These are phyloP conservation scores for Codiaeum variegatum DNA, from an alignment of 441 rosid species.

Conservation along the genomic window DNA sequence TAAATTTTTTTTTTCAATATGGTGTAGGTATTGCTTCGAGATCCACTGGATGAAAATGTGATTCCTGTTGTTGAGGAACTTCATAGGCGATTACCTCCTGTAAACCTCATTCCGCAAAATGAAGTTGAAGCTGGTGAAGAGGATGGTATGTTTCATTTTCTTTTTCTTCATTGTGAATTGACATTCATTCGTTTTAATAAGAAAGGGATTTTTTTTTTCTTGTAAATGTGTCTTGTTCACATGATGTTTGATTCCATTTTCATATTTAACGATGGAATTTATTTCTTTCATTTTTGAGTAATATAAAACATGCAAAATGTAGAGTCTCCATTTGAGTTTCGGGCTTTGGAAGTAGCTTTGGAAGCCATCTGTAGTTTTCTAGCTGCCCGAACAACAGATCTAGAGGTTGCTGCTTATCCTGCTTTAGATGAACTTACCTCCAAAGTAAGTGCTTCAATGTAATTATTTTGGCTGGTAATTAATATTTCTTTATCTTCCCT, in stretches of 20 bases:
- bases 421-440: conserved; percentile 95
- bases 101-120: conserved; percentile 28
- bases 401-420: conserved; percentile 93
- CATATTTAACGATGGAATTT: neutral
- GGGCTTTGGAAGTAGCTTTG: conserved; percentile 89
- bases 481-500: neutral
- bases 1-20: conserved; percentile 8
- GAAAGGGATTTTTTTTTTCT: neutral
- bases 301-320: conserved; percentile 23
- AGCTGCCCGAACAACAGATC: conserved; percentile 84
- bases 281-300: conserved; percentile 21
- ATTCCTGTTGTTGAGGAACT: conserved; percentile 89
- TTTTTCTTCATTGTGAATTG: neutral
- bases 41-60: conserved; percentile 74
- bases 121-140: conserved; percentile 78
- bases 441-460: conserved; percentile 45
- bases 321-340: conserved; percentile 95
- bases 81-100: conserved; percentile 65
- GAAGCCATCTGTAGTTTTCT: conserved; percentile 95
- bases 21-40: conserved; percentile 75
- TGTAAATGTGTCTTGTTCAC: neutral
- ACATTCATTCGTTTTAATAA: neutral
- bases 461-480: neutral
- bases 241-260: neutral
- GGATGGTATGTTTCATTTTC: conserved; percentile 54